phyloP scores from a whole-genome alignment of 2,329 filamentous ascomycete species.

The Colletotrichum sp. region DNA sequence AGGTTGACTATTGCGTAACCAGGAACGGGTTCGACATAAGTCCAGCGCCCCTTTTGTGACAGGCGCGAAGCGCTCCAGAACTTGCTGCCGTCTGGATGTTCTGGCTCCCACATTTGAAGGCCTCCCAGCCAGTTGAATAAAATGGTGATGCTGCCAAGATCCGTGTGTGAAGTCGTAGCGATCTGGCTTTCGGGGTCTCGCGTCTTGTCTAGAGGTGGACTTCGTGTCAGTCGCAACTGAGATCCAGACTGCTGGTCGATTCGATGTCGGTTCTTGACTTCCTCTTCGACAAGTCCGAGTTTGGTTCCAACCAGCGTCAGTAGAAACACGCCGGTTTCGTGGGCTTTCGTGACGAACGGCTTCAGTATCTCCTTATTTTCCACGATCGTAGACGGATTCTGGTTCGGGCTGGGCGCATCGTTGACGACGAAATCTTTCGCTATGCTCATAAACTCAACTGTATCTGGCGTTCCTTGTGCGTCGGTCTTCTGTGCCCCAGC shows the following conservation, averaged over 20 bases:
- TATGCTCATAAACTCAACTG: background rate
- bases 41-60: background rate
- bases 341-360: background rate
- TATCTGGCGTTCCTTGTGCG: background rate
- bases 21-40: background rate
- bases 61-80: background rate
- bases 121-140: background rate
- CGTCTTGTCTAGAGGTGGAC: background rate
- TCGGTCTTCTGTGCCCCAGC: background rate
- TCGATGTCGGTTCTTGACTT: background rate
- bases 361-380: background rate
- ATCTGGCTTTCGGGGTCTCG: background rate
- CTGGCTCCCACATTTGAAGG: background rate
- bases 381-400: background rate
- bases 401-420: background rate
- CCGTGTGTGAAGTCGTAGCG: background rate
- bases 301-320: background rate
- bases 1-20: background rate
- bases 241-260: background rate
- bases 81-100: background rate
- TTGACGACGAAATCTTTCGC: background rate
- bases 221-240: background rate
- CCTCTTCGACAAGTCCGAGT: background rate
- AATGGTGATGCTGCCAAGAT: background rate
- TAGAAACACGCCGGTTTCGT: background rate